Conservation (phyloP, 2,329 filamentous ascomycete species). For the Cladosporium oxysporum region DNA sequence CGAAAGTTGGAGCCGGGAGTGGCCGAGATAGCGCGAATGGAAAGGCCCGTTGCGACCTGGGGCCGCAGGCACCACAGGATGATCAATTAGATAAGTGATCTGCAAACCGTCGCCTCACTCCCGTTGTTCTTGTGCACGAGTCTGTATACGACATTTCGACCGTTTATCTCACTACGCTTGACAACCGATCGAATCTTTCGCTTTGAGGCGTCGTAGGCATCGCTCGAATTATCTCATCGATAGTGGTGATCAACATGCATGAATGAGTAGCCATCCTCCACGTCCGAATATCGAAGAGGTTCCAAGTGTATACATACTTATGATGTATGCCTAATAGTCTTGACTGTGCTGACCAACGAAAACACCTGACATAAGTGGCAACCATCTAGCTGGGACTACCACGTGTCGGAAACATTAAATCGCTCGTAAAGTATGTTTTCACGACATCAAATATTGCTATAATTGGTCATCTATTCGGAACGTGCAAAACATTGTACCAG, state of each 20-base stretch:
- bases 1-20: background rate
- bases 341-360: background rate
- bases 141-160: background rate
- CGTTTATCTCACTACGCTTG: background rate
- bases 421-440: background rate
- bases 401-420: background rate
- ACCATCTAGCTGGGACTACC: background rate
- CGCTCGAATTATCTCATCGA: background rate
- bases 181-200: background rate
- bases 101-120: background rate
- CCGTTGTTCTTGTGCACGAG: background rate
- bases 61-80: background rate
- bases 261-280: background rate
- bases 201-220: background rate
- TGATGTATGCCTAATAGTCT: background rate
- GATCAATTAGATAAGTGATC: background rate
- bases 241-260: background rate
- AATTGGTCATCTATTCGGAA: background rate
- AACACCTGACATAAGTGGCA: background rate
- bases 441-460: background rate
- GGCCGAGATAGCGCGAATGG: background rate
- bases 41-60: background rate
- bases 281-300: background rate
- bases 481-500: too few species aligned
- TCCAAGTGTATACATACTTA: background rate